Percentiles rank a stretch among this genome's conserved stretches.
These are phyloP conservation scores for Pseudogymnoascus sp. DNA, from an alignment of 2,329 filamentous ascomycete species.

Conservation along the genomic window DNA sequence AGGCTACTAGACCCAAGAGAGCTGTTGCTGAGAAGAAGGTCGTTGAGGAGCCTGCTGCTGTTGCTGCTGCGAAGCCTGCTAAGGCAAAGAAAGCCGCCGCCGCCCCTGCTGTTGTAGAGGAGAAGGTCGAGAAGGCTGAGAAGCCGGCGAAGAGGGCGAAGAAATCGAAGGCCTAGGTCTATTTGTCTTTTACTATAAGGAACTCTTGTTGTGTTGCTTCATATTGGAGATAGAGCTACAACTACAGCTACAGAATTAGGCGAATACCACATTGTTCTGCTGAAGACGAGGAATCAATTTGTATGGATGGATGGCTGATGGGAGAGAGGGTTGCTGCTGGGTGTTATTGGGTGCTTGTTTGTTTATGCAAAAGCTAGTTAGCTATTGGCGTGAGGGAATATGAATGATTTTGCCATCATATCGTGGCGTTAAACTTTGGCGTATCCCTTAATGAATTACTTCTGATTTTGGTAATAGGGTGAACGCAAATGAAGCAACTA, in stretches of 20 bases:
- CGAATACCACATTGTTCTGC: background rate
- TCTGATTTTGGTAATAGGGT: background rate
- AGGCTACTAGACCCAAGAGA: slow-evolving; percentile 21
- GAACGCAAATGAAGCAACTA: background rate
- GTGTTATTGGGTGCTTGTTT: slow-evolving; percentile 3
- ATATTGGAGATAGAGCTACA: background rate
- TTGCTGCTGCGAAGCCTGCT: slow-evolving; percentile 29
- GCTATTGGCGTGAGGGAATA: slow-evolving; percentile 5
- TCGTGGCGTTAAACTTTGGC: background rate
- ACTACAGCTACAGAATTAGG: background rate
- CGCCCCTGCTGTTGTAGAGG: background rate
- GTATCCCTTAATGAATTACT: background rate
- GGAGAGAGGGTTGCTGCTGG: background rate
- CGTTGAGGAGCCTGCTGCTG: slow-evolving; percentile 27
- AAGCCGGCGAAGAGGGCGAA: slow-evolving; percentile 34
- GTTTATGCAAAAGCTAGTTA: background rate
- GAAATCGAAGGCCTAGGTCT: slow-evolving; percentile 21
- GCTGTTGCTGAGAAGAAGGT: slow-evolving; percentile 11
- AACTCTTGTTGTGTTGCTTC: background rate
- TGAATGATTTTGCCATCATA: slow-evolving; percentile 2
- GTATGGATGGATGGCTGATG: background rate
- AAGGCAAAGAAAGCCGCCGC: slow-evolving; percentile 13
- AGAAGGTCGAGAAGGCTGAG: background rate
- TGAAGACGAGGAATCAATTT: background rate
- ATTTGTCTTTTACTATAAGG: too few relatives aligned